Evolutionary conservation across 192 early-diverging fungal species (phyloP), one percentile per base, ranked within the genome.

Genomic region (Coemansia sp.): DNA sequence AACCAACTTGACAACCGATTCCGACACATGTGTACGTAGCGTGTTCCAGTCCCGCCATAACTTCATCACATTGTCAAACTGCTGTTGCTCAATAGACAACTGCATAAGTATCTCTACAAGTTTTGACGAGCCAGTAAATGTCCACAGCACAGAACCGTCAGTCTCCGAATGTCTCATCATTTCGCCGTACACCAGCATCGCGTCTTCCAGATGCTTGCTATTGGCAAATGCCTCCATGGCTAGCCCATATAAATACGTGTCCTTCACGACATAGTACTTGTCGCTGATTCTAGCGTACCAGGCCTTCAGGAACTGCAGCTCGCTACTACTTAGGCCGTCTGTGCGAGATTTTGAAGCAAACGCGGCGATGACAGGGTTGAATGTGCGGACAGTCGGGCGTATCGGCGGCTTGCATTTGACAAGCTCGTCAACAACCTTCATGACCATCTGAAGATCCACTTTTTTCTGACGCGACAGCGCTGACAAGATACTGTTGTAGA

Each of bases 401-500:
- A 83, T 65, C n/a, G 59, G 57, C 8, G 81, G 72, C 18, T 66
- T 58, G 15, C 45, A 35, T 8, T 59, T 61, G 28, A 67, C 67
- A 28, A 83, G 34, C 81, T 75, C 76, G 22, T 74, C 51, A 2
- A 69, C 58, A 0, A 48, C 65, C 22, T 17, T 5, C 54, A 73
- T 72, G 32, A 75, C 67, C 35, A 51, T 38, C 11, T 63, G 33
- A 51, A 83, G 64, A 18, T 78, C 65, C 34, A 54, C 61, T 20
- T 69, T 71, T 15, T 67, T 70, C 70, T 61, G 58, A 48, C 76
- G 63, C 15, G 73, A 41, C 7, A 78, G 38, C 17, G 76, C 64
- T 8, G 76, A 60, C 12, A 83, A 61, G 9, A 83, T 59, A 34
- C 61, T 73, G 68, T 83, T 83, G 73, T 78, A 83, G 12, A 83